Base-by-base conservation (phyloP, 257 asterid species). In the Solanum lignicaule region DNA sequence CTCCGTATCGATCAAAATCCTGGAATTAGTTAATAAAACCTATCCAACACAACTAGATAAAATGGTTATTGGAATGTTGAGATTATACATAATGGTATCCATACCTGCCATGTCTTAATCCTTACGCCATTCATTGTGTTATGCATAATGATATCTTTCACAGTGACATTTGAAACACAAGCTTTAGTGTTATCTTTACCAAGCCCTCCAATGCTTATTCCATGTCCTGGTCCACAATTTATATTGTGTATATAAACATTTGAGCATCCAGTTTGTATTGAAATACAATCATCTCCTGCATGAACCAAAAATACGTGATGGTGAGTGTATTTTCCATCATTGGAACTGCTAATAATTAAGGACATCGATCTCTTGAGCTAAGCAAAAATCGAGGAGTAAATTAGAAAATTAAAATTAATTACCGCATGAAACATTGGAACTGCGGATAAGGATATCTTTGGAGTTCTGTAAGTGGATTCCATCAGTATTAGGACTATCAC, bases 401-500 rank as follows among this genome's bases (percentile, higher is more conserved):
- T 39, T 43, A 27, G 16, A 41, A 41, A 76, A 21, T 27, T 10
- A 14, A 69, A 69, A 52, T 71, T 32, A 78, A 71, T 89, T 96
- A 95, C 99, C 98, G 33, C 99, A 97, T 52, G 93, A 93, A 83
- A 97, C 87, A 74, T 87, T 94, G 20, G 94, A 74, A 85, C 92
- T 91, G 82, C 91, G 95, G 86, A 97, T 94, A 15, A 93, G 93
- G 86, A 97, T 97, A 27, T 94, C 97, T 89, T 92, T 94, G 55
- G 99, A 94, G 91, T 97, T 95, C 88, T 95, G 98, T 31, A 97
- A 89, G 87, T 97, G 99, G 68, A 97, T 95, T 52, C 99, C 98
- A 18, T 97, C 98, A 0, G 99, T 95, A 76, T 95, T 97, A 21
- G 98, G 99, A 83, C 99, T 97, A 86, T 94, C 92, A 7, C 98